Percentiles rank a stretch among this genome's conserved stretches.
phyloP scores from a whole-genome alignment of 805 yeast genomes.

The Yamadazyma olivae region DNA sequence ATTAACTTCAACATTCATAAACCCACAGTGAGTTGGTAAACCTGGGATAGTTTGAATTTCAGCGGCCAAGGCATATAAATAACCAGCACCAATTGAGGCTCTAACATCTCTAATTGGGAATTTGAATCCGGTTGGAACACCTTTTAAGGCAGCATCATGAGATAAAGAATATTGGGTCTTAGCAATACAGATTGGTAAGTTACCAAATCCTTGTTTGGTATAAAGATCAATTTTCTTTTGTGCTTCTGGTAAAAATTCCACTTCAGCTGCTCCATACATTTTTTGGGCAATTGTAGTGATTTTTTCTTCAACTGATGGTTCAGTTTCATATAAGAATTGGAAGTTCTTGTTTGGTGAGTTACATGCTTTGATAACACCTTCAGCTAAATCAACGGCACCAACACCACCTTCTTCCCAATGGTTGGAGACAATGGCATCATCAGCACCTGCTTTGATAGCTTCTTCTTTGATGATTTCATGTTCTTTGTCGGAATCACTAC shows the following conservation, averaged over 20 bases:
- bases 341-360: slow-evolving; percentile 32
- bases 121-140: slow-evolving; percentile 76
- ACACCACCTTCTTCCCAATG: slow-evolving; percentile 97
- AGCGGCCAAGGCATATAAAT: slow-evolving; percentile 80
- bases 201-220: slow-evolving; percentile 71
- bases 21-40: slow-evolving; percentile 80
- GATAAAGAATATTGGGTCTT: slow-evolving; percentile 84
- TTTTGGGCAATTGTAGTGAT: slow-evolving; percentile 72
- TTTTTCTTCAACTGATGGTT: slow-evolving; percentile 75
- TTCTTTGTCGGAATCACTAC: slow-evolving; percentile 78
- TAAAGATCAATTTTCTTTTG: slow-evolving; percentile 64
- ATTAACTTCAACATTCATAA: slow-evolving; percentile 81
- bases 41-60: slow-evolving; percentile 88
- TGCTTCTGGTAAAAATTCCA: slow-evolving; percentile 69
- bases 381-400: slow-evolving; percentile 83
- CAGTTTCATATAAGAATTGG: slow-evolving; percentile 66
- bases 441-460: slow-evolving; percentile 88
- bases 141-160: slow-evolving; percentile 78
- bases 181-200: slow-evolving; percentile 80
- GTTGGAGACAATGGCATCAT: slow-evolving; percentile 82
- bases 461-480: slow-evolving; percentile 75
- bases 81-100: slow-evolving; percentile 80
- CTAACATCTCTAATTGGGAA: slow-evolving; percentile 81
- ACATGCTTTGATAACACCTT: slow-evolving; percentile 76
- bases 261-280: slow-evolving; percentile 75